Evolutionary conservation across 805 yeast species (phyloP).

Genomic region (Saccharomycopsis fibuligera): DNA sequence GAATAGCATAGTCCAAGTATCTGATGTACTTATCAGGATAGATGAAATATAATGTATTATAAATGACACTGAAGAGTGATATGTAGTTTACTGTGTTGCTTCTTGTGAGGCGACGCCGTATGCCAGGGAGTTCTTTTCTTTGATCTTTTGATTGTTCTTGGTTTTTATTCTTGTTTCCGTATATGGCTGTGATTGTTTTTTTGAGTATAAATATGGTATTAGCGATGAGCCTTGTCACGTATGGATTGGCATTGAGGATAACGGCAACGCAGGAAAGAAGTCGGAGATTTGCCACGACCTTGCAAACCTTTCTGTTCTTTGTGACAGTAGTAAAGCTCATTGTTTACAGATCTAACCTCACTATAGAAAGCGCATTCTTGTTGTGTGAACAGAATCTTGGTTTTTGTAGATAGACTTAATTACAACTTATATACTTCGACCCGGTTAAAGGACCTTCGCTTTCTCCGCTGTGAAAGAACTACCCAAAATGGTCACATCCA

Average conservation of each 20-base stretch:
- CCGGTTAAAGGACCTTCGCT: too few relatives aligned
- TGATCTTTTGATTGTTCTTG: too few relatives aligned
- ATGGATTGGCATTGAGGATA: background rate
- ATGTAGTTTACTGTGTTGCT: constrained; percentile 9
- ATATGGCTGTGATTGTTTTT: background rate
- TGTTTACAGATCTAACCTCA: too few relatives aligned
- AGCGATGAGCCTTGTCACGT: background rate
- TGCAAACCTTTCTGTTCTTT: too few relatives aligned
- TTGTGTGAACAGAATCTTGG: too few relatives aligned
- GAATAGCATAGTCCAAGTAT: constrained; percentile 3
- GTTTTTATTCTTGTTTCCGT: too few relatives aligned
- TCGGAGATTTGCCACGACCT: background rate
- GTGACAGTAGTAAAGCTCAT: too few relatives aligned
- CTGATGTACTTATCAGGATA: constrained; percentile 10
- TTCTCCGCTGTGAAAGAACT: too few relatives aligned
- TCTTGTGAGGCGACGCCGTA: background rate
- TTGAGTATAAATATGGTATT: background rate
- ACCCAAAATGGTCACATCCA: too few relatives aligned
- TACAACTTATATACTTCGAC: too few relatives aligned
- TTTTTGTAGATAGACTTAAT: too few relatives aligned
- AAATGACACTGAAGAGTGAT: constrained; percentile 5
- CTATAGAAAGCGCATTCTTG: too few relatives aligned
- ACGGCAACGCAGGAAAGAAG: background rate
- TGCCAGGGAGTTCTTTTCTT: background rate
- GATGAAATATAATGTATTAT: constrained; percentile 9